Conservation (phyloP, 2,329 filamentous ascomycete species). For the Colletotrichum tofieldiae region DNA sequence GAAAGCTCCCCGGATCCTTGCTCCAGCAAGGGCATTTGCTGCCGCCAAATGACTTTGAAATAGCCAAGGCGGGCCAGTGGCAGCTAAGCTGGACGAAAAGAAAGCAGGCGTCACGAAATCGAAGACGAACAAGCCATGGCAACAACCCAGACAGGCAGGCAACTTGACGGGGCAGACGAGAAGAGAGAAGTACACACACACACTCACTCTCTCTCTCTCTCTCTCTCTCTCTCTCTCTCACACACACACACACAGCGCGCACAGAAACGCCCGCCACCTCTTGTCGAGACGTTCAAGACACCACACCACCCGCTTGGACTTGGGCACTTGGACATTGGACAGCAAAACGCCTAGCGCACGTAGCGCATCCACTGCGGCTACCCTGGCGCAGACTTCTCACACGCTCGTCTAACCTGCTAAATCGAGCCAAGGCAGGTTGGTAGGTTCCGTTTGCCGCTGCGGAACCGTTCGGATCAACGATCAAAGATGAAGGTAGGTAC, state of each 20-base stretch:
- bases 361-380: conserved; percentile 40
- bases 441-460: conserved; percentile 32
- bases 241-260: neutral
- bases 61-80: conserved; percentile 2
- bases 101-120: neutral
- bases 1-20: conserved; percentile 12
- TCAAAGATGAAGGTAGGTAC: neutral
- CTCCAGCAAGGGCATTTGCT: neutral
- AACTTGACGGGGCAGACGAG: neutral
- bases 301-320: neutral
- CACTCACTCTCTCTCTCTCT: too few relatives aligned
- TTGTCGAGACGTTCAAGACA: conserved; percentile 15
- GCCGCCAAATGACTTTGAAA: neutral
- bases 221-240: too few relatives aligned
- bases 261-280: conserved; percentile 24
- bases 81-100: conserved; percentile 1
- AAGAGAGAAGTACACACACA: neutral
- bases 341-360: conserved; percentile 41
- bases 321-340: conserved; percentile 12
- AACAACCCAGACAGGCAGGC: conserved; percentile 5
- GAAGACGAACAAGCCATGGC: conserved; percentile 4
- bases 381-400: conserved; percentile 34
- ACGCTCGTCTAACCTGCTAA: conserved; percentile 41
- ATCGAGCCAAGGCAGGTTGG: conserved; percentile 24
- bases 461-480: conserved; percentile 13